These are phyloP conservation scores for Dactylonectria macrodidyma DNA, from an alignment of 2,329 filamentous ascomycete species.

Conservation along the genomic window DNA sequence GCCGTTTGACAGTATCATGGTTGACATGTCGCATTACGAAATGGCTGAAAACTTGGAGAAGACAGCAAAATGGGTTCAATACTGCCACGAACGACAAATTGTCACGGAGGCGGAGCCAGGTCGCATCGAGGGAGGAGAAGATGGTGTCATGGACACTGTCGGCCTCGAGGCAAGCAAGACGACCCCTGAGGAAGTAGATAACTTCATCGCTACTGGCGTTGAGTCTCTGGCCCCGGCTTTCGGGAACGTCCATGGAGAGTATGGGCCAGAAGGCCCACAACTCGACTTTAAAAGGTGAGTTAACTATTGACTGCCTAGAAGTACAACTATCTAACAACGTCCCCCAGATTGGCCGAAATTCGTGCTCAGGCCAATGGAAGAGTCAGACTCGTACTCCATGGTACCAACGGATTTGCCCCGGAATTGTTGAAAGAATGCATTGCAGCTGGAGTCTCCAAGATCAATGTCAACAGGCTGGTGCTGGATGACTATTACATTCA, in stretches of 20 bases:
- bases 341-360: background rate
- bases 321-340: background rate
- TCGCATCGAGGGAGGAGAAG: constrained; percentile 67
- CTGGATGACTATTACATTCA: constrained; percentile 51
- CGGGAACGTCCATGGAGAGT: constrained; percentile 83
- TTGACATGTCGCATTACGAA: constrained; percentile 83
- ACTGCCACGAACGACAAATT: constrained; percentile 31
- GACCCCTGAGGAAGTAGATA: constrained; percentile 77
- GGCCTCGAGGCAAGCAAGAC: constrained; percentile 65
- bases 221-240: constrained; percentile 83
- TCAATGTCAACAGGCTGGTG: constrained; percentile 71
- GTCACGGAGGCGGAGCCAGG: constrained; percentile 38
- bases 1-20: constrained; percentile 81
- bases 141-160: constrained; percentile 75
- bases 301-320: constrained; percentile 35
- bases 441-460: constrained; percentile 64
- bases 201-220: constrained; percentile 80
- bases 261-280: constrained; percentile 75
- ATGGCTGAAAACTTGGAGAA: constrained; percentile 75
- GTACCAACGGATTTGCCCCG: constrained; percentile 68
- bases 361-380: constrained; percentile 28
- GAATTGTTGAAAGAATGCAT: constrained; percentile 68
- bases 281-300: constrained; percentile 64
- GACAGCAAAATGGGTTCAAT: constrained; percentile 24
- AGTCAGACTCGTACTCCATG: constrained; percentile 66